These are phyloP conservation scores for Bolboschoenus planiculmis DNA, from an alignment of 176 grass and related monocot genomes.

Conservation along the genomic window DNA sequence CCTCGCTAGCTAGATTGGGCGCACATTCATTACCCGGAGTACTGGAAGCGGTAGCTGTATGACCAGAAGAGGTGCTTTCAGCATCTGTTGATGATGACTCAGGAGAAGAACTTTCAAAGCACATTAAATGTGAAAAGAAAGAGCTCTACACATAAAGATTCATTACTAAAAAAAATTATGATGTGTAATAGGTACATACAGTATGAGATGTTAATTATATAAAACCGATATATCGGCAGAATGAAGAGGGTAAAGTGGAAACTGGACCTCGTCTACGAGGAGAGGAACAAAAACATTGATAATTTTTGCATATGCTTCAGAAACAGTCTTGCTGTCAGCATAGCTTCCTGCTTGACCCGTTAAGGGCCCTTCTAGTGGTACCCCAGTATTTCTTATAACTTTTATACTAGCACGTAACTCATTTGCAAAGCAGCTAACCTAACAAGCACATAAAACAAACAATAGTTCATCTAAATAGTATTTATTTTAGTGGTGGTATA, in stretches of 20 bases:
- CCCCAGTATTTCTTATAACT: constrained; percentile 50
- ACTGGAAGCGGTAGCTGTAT: constrained; percentile 24
- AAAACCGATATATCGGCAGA: not conserved
- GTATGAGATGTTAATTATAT: not conserved
- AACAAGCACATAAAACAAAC: constrained; percentile 18
- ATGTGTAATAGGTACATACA: not conserved
- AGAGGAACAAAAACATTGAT: constrained; percentile 86
- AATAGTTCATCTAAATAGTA: not conserved
- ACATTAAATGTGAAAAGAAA: constrained; percentile 98
- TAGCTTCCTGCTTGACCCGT: constrained; percentile 34
- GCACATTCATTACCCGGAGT: constrained; percentile 13
- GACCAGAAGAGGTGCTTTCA: constrained; percentile 21
- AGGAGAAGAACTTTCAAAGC: constrained; percentile 58
- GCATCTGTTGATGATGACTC: constrained; percentile 26
- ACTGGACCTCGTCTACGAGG: constrained; percentile 80
- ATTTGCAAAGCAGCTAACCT: constrained; percentile 84
- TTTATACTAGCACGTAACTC: constrained; percentile 70
- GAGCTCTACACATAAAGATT: constrained; percentile 47
- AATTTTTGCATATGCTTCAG: constrained; percentile 84
- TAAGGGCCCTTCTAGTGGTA: constrained; percentile 65
- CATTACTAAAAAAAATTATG: not conserved
- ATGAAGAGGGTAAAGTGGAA: constrained; percentile 7
- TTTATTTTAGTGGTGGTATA: not conserved
- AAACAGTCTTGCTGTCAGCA: constrained; percentile 45
- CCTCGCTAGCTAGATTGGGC: not conserved